These are phyloP conservation scores for Piper longum DNA, from an alignment of 164 flowering plant species.

Conservation along the genomic window DNA sequence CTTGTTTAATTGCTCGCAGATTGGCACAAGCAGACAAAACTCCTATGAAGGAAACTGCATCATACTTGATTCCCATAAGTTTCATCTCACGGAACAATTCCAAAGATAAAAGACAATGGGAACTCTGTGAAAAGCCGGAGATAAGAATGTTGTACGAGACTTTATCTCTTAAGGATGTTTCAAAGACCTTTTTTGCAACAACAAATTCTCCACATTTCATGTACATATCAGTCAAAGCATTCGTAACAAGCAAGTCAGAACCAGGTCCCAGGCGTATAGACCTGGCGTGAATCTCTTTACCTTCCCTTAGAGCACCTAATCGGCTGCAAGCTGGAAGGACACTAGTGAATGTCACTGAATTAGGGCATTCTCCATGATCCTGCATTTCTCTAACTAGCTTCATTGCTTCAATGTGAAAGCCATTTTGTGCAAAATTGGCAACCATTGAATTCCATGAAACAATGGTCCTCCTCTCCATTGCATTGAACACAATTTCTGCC, in stretches of 20 bases:
- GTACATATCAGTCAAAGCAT: slow-evolving; percentile 12
- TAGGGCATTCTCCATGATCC: slow-evolving; percentile 10
- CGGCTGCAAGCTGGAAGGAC: slow-evolving; percentile 12
- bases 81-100: slow-evolving; percentile 8
- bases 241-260: slow-evolving; percentile 7
- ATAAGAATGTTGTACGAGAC: slow-evolving; percentile 12
- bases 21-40: slow-evolving; percentile 12
- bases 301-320: slow-evolving; percentile 3
- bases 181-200: slow-evolving; percentile 9
- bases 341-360: slow-evolving; percentile 9
- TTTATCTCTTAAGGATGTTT: slow-evolving; percentile 4
- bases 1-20: slow-evolving; percentile 10
- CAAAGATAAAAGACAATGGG: slow-evolving; percentile 3
- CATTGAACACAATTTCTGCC: slow-evolving; percentile 4
- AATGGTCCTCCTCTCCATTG: slow-evolving; percentile 21
- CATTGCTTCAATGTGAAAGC: slow-evolving; percentile 8
- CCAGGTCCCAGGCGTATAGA: slow-evolving; percentile 4
- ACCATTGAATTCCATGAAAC: slow-evolving; percentile 44
- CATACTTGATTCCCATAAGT: slow-evolving; percentile 6
- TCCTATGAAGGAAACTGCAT: slow-evolving; percentile 9
- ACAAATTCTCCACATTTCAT: slow-evolving; percentile 9
- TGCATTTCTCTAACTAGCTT: slow-evolving; percentile 9
- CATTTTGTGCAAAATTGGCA: slow-evolving; percentile 12
- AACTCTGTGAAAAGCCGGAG: slow-evolving; percentile 8
- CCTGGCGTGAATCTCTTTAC: slow-evolving; percentile 11